A percentile compares a stretch with the other conserved stretches of the same genome.
phyloP scores from a whole-genome alignment of 202 grass and related monocot species.

The Cymbopogon flexuosus region DNA sequence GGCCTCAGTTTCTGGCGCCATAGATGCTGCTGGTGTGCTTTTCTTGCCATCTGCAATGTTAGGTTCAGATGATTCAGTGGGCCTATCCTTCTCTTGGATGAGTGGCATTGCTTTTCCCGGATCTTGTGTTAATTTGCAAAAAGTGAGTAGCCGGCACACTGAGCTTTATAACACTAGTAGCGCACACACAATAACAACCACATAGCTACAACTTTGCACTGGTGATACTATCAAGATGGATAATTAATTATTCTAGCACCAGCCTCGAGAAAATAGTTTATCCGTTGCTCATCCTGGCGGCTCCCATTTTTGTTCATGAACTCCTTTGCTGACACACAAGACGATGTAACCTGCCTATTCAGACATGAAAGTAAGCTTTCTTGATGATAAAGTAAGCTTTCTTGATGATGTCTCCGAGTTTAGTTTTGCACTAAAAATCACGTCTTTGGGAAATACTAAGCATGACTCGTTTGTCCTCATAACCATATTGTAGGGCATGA shows the following conservation, averaged over 20 bases:
- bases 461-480: constrained; percentile 23
- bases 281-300: background rate
- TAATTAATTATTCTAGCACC: background rate
- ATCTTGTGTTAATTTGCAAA: background rate
- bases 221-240: constrained; percentile 32
- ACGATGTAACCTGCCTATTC: background rate
- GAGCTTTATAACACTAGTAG: constrained; percentile 3
- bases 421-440: constrained; percentile 17
- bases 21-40: background rate
- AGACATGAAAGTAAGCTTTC: background rate
- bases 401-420: background rate
- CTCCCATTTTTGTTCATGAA: background rate
- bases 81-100: background rate
- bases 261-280: constrained; percentile 8
- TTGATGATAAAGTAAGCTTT: background rate
- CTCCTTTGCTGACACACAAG: background rate
- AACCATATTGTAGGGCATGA: background rate
- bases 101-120: constrained; percentile 22
- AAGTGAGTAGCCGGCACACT: constrained; percentile 2
- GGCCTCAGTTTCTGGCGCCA: background rate
- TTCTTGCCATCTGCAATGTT: constrained; percentile 13
- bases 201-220: constrained; percentile 12
- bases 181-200: background rate
- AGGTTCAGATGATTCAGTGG: background rate
- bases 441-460: constrained; percentile 35